phyloP scores from a whole-genome alignment of 176 grass and related monocot species.

The Chrysopogon serrulatus region DNA sequence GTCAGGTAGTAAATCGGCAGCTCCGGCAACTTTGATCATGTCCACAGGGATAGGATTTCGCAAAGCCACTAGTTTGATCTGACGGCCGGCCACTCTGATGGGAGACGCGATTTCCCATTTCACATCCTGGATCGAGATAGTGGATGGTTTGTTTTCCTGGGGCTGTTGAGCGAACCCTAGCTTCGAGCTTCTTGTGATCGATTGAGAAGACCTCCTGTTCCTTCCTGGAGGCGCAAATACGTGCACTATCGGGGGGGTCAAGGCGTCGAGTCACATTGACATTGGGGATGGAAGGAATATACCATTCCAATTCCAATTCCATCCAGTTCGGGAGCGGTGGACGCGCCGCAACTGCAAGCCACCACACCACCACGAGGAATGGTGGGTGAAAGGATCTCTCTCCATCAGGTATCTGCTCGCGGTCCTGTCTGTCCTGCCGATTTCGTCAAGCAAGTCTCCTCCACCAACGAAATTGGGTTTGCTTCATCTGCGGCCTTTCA shows the following conservation, averaged over 20 bases:
- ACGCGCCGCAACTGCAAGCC: not conserved
- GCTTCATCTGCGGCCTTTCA: not conserved
- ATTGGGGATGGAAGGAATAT: not conserved
- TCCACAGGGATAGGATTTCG: too few relatives aligned
- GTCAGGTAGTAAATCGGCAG: not conserved
- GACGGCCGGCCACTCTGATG: not conserved
- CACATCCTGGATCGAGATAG: not conserved
- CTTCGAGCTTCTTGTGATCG: not conserved
- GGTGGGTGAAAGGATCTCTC: not conserved
- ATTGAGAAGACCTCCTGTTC: not conserved
- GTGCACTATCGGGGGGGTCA: too few relatives aligned
- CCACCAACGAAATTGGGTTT: not conserved
- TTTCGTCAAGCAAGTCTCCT: slow-evolving; percentile 1
- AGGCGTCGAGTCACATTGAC: not conserved
- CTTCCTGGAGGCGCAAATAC: not conserved
- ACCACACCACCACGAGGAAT: not conserved
- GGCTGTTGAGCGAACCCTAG: not conserved
- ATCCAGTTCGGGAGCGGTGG: not conserved
- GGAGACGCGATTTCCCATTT: not conserved
- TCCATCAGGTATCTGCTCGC: not conserved
- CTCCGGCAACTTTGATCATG: not conserved
- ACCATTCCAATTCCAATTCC: not conserved
- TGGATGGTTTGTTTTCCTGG: too few relatives aligned
- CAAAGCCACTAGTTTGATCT: not conserved
- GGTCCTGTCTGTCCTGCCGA: slow-evolving; percentile 6